Conservation (phyloP, 225 moss, liverwort and hornwort species). For the Straminergon stramineum region DNA sequence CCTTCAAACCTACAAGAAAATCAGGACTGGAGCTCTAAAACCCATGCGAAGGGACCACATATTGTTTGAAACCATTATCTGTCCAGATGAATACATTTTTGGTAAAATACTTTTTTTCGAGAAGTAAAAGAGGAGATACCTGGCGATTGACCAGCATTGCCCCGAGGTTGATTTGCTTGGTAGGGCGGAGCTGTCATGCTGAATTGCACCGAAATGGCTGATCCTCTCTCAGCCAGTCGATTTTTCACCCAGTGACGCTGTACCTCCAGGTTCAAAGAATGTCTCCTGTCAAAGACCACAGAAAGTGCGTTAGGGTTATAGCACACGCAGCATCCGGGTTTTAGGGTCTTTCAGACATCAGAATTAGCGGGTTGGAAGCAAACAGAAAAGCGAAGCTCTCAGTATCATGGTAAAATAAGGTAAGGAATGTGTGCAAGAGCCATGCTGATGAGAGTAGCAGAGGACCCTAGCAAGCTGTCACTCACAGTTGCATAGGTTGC, state of each 20-base stretch:
- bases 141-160: conserved; percentile 7
- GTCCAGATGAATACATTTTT: not conserved
- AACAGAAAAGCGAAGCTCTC: not conserved
- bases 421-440: not conserved
- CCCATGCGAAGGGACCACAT: not conserved
- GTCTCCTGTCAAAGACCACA: conserved; percentile 1
- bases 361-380: not conserved
- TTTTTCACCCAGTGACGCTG: conserved; percentile 70
- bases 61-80: not conserved
- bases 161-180: conserved; percentile 26
- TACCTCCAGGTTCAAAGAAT: conserved; percentile 14
- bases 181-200: conserved; percentile 45
- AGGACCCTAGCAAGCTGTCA: not conserved
- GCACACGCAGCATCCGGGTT: not conserved
- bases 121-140: conserved; percentile 12
- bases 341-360: not conserved
- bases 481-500: conserved; percentile 31
- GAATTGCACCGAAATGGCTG: conserved; percentile 30
- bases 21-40: not conserved
- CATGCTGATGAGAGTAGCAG: not conserved
- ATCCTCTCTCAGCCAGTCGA: conserved; percentile 38
- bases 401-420: not conserved
- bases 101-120: not conserved
- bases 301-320: not conserved
- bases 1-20: not conserved